A percentile compares a stretch with the other conserved stretches of the same genome.
phyloP scores from a whole-genome alignment of 23 red algal genomes.

The Gracilaria gracilis region DNA sequence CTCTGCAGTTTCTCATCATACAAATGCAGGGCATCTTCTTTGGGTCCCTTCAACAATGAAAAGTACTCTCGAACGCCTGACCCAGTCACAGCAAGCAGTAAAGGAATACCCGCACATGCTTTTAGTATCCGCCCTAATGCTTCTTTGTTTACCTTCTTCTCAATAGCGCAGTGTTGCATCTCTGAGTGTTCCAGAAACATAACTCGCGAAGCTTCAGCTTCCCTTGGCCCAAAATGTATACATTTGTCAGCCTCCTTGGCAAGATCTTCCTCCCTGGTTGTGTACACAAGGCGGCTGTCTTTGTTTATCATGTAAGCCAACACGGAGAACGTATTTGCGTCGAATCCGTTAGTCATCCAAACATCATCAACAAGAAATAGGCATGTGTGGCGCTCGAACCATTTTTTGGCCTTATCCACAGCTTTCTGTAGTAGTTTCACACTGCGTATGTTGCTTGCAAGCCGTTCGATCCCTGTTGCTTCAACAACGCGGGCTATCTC shows the following conservation, averaged over 20 bases:
- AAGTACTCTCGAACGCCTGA: not conserved
- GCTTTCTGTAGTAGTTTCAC: not conserved
- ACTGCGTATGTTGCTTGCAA: not conserved
- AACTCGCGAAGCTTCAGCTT: no score
- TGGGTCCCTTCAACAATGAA: no score
- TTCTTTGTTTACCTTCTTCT: not conserved
- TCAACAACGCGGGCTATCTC: not conserved
- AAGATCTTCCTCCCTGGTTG: not conserved
- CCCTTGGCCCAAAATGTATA: no score
- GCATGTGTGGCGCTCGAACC: constrained; percentile 3
- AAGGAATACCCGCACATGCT: not conserved
- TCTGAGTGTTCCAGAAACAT: not conserved
- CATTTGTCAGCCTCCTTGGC: no score
- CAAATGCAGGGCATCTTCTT: no score
- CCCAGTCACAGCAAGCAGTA: not conserved
- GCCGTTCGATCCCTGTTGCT: not conserved
- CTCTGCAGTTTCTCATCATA: no score
- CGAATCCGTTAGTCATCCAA: not conserved
- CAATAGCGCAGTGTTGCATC: not conserved
- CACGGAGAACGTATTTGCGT: not conserved
- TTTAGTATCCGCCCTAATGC: no score
- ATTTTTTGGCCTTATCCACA: not conserved
- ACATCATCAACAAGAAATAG: constrained; percentile 20
- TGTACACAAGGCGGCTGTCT: not conserved
- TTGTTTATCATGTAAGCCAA: not conserved